Conservation (phyloP, 371 early-diverging fungal genomes). For the Mucor indicus region DNA sequence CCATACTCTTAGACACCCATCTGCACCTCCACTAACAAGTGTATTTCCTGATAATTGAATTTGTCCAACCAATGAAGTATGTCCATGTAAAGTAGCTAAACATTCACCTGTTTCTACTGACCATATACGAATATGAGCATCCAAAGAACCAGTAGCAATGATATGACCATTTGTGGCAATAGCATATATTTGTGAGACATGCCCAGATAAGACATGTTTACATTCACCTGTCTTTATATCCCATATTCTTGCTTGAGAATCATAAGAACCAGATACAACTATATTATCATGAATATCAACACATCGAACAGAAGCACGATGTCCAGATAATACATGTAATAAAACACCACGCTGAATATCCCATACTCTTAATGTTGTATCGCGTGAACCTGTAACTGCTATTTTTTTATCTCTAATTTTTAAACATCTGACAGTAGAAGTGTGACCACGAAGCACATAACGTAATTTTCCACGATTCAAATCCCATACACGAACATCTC, state of each 20-base stretch:
- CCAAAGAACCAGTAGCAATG: conserved; percentile 74
- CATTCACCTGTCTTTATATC: conserved; percentile 68
- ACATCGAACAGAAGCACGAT: conserved; percentile 80
- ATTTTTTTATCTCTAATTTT: conserved; percentile 65
- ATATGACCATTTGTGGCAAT: conserved; percentile 66
- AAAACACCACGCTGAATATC: conserved; percentile 68
- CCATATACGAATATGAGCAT: conserved; percentile 75
- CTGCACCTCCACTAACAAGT: conserved; percentile 83
- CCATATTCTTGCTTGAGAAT: conserved; percentile 88
- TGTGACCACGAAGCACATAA: conserved; percentile 85
- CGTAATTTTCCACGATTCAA: conserved; percentile 71
- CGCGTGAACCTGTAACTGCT: conserved; percentile 87
- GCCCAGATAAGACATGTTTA: conserved; percentile 66
- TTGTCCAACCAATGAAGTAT: conserved; percentile 85
- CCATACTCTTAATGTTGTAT: conserved; percentile 83
- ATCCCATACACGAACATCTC: conserved; percentile 89
- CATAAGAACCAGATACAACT: conserved; percentile 89
- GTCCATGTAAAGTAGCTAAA: conserved; percentile 66
- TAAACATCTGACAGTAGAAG: conserved; percentile 87
- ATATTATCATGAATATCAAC: conserved; percentile 74
- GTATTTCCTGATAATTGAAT: conserved; percentile 68
- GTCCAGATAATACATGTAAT: conserved; percentile 62
- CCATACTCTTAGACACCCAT: conserved; percentile 89
- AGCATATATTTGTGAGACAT: conserved; percentile 61
- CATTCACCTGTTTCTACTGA: conserved; percentile 56